A percentile compares a stretch with the other conserved stretches of the same genome.
Evolutionary conservation across 768 basidiomycete species (phyloP).

Genomic region (Suillus cothurnatus): DNA sequence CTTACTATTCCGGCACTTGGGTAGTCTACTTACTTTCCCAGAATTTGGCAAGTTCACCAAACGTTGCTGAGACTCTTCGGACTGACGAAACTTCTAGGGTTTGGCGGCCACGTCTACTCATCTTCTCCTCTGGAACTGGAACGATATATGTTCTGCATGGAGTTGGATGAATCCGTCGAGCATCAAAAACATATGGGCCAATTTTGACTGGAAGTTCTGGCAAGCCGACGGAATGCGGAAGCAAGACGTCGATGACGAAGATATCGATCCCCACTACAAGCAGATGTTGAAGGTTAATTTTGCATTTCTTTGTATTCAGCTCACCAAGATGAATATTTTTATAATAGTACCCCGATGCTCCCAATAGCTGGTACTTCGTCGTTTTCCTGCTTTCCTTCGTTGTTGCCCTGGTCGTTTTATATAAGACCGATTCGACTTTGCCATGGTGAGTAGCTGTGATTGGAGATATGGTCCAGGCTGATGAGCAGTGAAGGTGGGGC

Average conservation of each 20-base stretch:
- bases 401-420: slow-evolving; percentile 21
- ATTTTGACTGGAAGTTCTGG: slow-evolving; percentile 48
- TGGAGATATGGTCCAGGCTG: not conserved
- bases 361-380: slow-evolving; percentile 25
- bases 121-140: slow-evolving; percentile 47
- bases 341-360: slow-evolving; percentile 24
- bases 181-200: slow-evolving; percentile 33
- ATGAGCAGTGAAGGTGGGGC: slow-evolving; percentile 43
- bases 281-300: slow-evolving; percentile 49
- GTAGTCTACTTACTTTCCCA: slow-evolving; percentile 44
- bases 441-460: slow-evolving; percentile 40
- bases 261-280: slow-evolving; percentile 50
- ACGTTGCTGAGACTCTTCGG: not conserved
- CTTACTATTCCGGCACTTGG: slow-evolving; percentile 47
- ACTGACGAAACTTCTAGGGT: slow-evolving; percentile 21
- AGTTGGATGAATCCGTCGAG: slow-evolving; percentile 40
- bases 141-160: slow-evolving; percentile 44
- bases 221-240: slow-evolving; percentile 41
- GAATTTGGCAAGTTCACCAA: slow-evolving; percentile 32
- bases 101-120: slow-evolving; percentile 52
- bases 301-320: not conserved
- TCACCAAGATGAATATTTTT: not conserved
- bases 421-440: slow-evolving; percentile 45
- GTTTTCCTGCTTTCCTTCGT: slow-evolving; percentile 13
- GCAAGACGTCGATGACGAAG: slow-evolving; percentile 25